Conservation (phyloP, 371 early-diverging fungal species). For the Conidiobolus incongruus region DNA sequence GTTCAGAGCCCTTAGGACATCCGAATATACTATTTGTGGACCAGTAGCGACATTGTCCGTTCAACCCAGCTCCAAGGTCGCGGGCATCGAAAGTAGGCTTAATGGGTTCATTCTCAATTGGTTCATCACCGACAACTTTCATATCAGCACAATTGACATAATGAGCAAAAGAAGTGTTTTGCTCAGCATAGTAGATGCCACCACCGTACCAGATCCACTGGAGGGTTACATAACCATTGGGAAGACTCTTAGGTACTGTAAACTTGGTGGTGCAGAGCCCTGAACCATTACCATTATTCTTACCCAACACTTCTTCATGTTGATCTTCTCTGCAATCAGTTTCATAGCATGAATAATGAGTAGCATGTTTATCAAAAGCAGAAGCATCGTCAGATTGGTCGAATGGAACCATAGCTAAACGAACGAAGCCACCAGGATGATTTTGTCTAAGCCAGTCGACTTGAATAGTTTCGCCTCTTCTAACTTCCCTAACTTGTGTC, state of each 20-base stretch:
- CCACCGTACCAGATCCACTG: too few species aligned
- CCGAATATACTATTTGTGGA: neutral
- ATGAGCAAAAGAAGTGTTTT: slow-evolving; percentile 25
- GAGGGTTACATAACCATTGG: slow-evolving; percentile 24
- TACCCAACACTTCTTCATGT: slow-evolving; percentile 4
- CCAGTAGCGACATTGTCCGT: neutral
- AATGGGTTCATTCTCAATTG: slow-evolving; percentile 10
- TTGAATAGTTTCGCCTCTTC: slow-evolving; percentile 17
- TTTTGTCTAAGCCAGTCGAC: slow-evolving; percentile 26
- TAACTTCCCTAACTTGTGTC: neutral
- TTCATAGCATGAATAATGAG: slow-evolving; percentile 29
- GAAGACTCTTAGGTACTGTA: slow-evolving; percentile 19
- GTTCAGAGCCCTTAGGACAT: neutral
- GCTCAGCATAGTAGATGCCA: slow-evolving; percentile 12
- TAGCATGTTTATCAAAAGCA: slow-evolving; percentile 19
- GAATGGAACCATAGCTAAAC: slow-evolving; percentile 25
- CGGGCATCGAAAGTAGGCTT: neutral
- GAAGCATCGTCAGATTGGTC: slow-evolving; percentile 19
- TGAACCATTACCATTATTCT: slow-evolving; percentile 15
- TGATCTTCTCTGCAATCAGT: slow-evolving; percentile 16
- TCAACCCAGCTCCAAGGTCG: neutral
- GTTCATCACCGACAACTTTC: slow-evolving; percentile 21
- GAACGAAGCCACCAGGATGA: slow-evolving; percentile 36
- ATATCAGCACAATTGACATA: slow-evolving; percentile 27
- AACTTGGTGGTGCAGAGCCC: slow-evolving; percentile 18